phyloP scores from a whole-genome alignment of 1,284 basidiomycete species.

The Papiliotrema fonsecae region DNA sequence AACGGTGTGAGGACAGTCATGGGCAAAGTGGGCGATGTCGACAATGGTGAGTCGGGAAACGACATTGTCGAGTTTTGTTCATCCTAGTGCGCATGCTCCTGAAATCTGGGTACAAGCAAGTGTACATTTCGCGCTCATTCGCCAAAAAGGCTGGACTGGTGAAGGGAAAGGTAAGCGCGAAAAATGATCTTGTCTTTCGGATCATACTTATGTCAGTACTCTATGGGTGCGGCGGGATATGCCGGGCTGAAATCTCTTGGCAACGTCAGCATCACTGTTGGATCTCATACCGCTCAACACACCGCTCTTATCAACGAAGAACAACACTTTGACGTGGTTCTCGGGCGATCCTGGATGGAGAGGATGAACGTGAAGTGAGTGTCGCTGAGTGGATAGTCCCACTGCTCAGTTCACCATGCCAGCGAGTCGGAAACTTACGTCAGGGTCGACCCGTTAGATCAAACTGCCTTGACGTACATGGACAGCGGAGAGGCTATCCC shows the following conservation, averaged over 20 bases:
- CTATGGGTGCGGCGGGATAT: constrained; percentile 42
- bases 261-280: constrained; percentile 61
- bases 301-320: constrained; percentile 74
- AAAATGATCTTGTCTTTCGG: background rate
- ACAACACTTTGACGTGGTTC: constrained; percentile 91
- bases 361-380: constrained; percentile 66
- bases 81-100: constrained; percentile 78
- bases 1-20: constrained; percentile 91
- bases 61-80: background rate
- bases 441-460: constrained; percentile 71
- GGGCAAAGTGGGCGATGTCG: constrained; percentile 83
- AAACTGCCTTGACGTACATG: constrained; percentile 79
- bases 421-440: no score
- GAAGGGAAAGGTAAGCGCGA: constrained; percentile 55
- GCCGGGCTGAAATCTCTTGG: constrained; percentile 57
- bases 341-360: constrained; percentile 92
- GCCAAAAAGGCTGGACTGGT: constrained; percentile 86
- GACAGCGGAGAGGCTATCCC: constrained; percentile 92
- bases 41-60: constrained; percentile 64
- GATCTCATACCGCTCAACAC: constrained; percentile 51
- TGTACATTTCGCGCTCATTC: constrained; percentile 93
- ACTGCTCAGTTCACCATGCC: background rate
- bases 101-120: constrained; percentile 87
- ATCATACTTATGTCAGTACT: constrained; percentile 23
- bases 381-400: background rate